Conservation (phyloP, 2,329 filamentous ascomycete genomes). For the Blumeriella jaapii region DNA sequence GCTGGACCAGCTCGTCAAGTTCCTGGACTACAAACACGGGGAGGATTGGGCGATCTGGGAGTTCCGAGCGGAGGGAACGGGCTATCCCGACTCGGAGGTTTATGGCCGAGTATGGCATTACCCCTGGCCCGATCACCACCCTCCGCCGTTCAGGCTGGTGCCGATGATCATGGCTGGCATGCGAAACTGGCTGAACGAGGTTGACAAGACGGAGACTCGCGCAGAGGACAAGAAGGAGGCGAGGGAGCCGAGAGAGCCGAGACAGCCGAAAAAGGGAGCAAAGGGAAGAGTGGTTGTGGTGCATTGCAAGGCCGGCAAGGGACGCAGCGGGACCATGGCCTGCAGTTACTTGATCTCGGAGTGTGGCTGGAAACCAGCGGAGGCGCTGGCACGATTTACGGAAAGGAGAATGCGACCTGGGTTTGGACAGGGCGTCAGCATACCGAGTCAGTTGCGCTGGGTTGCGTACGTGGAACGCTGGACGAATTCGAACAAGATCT, state of each 20-base stretch:
- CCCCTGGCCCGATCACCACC: slow-evolving; percentile 95
- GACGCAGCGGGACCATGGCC: slow-evolving; percentile 75
- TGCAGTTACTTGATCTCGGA: slow-evolving; percentile 88
- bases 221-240: slow-evolving; percentile 18
- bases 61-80: slow-evolving; percentile 91
- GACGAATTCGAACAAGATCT: slow-evolving; percentile 63
- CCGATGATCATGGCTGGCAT: slow-evolving; percentile 86
- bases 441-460: slow-evolving; percentile 84
- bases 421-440: slow-evolving; percentile 83
- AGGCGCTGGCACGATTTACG: slow-evolving; percentile 60
- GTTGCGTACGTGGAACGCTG: slow-evolving; percentile 82
- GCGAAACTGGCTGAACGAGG: slow-evolving; percentile 69
- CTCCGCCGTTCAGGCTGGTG: slow-evolving; percentile 81
- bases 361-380: slow-evolving; percentile 55
- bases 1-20: slow-evolving; percentile 73
- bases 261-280: slow-evolving; percentile 18
- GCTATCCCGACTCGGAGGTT: slow-evolving; percentile 85
- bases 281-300: slow-evolving; percentile 65
- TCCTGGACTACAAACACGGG: slow-evolving; percentile 76
- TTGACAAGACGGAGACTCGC: slow-evolving; percentile 17
- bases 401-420: slow-evolving; percentile 77
- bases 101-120: slow-evolving; percentile 80
- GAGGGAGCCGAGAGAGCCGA: slow-evolving; percentile 23
- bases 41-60: slow-evolving; percentile 93
- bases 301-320: slow-evolving; percentile 96